A percentile compares a stretch with the other conserved stretches of the same genome.
Evolutionary conservation across 2,329 filamentous ascomycete genomes (phyloP).

Genomic region (Aureobasidium sp.): DNA sequence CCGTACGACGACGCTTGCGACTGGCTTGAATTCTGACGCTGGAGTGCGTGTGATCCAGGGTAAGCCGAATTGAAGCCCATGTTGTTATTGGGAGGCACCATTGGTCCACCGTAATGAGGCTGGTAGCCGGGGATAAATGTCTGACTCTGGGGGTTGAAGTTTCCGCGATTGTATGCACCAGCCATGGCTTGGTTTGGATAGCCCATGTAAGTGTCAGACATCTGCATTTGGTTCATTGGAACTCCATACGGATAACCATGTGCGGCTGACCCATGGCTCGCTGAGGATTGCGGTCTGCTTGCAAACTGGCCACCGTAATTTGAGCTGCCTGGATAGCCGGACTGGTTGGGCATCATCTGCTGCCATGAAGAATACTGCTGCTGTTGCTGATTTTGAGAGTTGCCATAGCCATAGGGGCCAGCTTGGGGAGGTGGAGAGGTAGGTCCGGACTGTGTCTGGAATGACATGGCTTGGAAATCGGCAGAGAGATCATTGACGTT

Average conservation of each 20-base stretch:
- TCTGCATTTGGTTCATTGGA: constrained; percentile 13
- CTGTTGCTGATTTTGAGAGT: constrained; percentile 19
- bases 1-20: constrained; percentile 26
- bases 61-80: constrained; percentile 1
- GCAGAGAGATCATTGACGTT: constrained; percentile 38
- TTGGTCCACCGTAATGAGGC: constrained; percentile 6
- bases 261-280: constrained; percentile 22
- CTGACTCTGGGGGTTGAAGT: constrained; percentile 91
- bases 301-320: constrained; percentile 5
- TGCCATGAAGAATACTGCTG: constrained; percentile 28
- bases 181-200: constrained; percentile 76
- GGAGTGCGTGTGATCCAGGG: constrained; percentile 20
- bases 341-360: constrained; percentile 21
- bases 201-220: constrained; percentile 14
- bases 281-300: constrained; percentile 3
- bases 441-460: constrained; percentile 27
- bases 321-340: constrained; percentile 12
- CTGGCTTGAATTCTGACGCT: constrained; percentile 29
- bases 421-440: constrained; percentile 8
- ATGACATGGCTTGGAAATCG: constrained; percentile 42
- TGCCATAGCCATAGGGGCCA: not conserved
- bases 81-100: not conserved
- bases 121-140: constrained; percentile 69
- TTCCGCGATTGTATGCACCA: constrained; percentile 74
- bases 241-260: constrained; percentile 60